phyloP scores from a whole-genome alignment of 2,329 filamentous ascomycete genomes.

The Ophiocordyceps camponoti-rufipedis region DNA sequence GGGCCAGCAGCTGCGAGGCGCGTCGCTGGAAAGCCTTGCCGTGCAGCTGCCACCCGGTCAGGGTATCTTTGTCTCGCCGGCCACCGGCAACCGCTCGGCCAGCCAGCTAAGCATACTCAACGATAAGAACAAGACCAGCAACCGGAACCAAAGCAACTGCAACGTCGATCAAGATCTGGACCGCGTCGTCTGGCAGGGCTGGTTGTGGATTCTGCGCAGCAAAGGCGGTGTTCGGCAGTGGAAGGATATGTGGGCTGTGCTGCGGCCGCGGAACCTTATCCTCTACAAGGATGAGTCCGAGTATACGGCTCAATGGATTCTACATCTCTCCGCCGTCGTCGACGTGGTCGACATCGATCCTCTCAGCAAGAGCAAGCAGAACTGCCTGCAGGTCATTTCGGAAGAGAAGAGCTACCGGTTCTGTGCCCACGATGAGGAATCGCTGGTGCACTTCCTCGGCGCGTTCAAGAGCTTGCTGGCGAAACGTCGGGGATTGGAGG shows the following conservation, averaged over 20 bases:
- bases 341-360: conserved; percentile 88
- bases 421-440: conserved; percentile 64
- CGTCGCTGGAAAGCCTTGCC: conserved; percentile 32
- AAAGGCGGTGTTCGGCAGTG: conserved; percentile 75
- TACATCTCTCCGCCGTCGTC: conserved; percentile 62
- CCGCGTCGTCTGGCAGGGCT: conserved; percentile 85
- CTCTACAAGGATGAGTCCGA: conserved; percentile 89
- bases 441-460: conserved; percentile 67
- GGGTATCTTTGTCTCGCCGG: conserved; percentile 7
- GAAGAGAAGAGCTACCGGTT: conserved; percentile 76
- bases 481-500: conserved; percentile 46
- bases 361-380: conserved; percentile 63
- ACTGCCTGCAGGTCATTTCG: conserved; percentile 83
- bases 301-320: conserved; percentile 69
- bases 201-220: conserved; percentile 68
- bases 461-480: conserved; percentile 75
- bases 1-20: conserved; percentile 24
- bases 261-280: conserved; percentile 68
- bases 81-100: conserved; percentile 28
- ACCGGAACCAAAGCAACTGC: conserved; percentile 1
- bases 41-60: conserved; percentile 11
- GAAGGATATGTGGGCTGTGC: conserved; percentile 88
- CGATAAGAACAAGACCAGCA: conserved; percentile 1
- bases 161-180: conserved; percentile 49
- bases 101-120: conserved; percentile 41